A percentile compares a stretch with the other conserved stretches of the same genome.
Conservation (phyloP, 345 rosid species). For the Citropsis articulata region DNA sequence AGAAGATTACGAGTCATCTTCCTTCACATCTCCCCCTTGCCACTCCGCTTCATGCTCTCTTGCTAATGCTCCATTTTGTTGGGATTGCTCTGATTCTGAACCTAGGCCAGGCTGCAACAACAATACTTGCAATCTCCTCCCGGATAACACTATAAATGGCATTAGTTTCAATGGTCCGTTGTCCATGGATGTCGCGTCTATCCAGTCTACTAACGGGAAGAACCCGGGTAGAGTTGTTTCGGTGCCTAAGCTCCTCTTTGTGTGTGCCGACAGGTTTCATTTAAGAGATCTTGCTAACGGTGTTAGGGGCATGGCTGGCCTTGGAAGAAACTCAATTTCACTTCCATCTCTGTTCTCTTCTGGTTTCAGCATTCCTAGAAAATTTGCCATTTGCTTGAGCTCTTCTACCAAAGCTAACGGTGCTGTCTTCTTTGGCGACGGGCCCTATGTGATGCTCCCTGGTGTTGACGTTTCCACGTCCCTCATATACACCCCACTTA, state of each 20-base stretch:
- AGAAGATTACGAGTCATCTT: not conserved
- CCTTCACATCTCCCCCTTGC: not conserved
- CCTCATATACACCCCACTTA: not conserved
- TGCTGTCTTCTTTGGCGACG: constrained; percentile 2
- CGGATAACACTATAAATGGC: not conserved
- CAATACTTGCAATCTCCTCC: not conserved
- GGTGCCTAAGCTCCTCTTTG: not conserved
- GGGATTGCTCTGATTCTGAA: not conserved
- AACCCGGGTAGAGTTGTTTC: not conserved
- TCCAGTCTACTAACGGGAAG: not conserved
- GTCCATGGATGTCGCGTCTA: not conserved
- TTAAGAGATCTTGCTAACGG: not conserved
- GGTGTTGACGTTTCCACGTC: not conserved
- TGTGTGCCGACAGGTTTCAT: not conserved
- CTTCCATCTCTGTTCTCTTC: not conserved
- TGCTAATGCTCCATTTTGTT: not conserved
- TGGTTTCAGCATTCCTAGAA: not conserved
- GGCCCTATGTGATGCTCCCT: not conserved
- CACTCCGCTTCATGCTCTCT: not conserved
- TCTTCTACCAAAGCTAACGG: not conserved
- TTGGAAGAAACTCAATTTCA: not conserved
- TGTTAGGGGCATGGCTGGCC: not conserved
- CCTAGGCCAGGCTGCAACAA: not conserved
- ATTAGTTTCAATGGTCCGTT: not conserved
- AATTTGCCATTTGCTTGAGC: constrained; percentile 1